Evolutionary conservation across 768 basidiomycete species (phyloP).

Genomic region (Cantharellus anzutake): DNA sequence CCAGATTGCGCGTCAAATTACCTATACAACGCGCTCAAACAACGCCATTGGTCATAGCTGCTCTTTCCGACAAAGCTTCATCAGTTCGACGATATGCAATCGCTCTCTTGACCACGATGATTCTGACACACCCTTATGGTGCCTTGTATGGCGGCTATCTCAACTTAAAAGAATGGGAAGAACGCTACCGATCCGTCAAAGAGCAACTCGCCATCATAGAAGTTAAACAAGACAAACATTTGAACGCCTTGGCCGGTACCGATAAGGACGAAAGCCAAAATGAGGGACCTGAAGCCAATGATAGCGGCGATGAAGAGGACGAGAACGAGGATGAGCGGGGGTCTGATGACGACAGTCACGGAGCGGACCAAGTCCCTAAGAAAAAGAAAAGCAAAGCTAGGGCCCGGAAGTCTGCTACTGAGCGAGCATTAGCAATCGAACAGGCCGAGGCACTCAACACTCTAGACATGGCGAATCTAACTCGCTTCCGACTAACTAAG

Average conservation of each 20-base stretch:
- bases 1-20: conserved; percentile 37
- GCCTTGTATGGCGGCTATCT: conserved; percentile 67
- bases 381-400: conserved; percentile 15
- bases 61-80: conserved; percentile 78
- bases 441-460: conserved; percentile 56
- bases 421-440: conserved; percentile 15
- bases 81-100: conserved; percentile 75
- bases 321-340: conserved; percentile 19
- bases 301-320: conserved; percentile 22
- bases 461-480: conserved; percentile 44
- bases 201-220: conserved; percentile 56
- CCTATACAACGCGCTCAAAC: conserved; percentile 68
- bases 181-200: conserved; percentile 41
- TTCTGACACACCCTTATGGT: conserved; percentile 80
- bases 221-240: conserved; percentile 18
- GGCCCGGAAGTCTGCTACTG: conserved; percentile 38
- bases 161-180: conserved; percentile 51
- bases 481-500: conserved; percentile 51
- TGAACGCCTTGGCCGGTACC: conserved; percentile 17
- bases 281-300: conserved; percentile 22
- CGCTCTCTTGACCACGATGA: conserved; percentile 48
- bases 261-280: conserved; percentile 17
- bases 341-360: conserved; percentile 24
- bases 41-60: conserved; percentile 54
- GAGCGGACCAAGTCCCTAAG: conserved; percentile 13